Evolutionary conservation across 306 rosid species (phyloP).

Genomic region (Potentilla sterilis): DNA sequence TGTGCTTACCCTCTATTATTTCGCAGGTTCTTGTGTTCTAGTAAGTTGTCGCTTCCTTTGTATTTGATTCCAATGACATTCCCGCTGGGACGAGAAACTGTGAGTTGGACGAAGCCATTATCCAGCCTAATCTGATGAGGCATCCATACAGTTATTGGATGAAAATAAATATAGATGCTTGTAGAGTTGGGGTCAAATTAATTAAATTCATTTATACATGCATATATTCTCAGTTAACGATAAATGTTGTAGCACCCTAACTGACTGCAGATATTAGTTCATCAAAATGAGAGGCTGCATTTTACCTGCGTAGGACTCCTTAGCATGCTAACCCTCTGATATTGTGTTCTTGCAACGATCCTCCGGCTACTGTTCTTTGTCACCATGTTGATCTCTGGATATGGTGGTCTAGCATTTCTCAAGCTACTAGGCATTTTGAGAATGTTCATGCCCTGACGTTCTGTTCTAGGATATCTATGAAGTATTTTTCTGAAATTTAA

Average conservation of each 20-base stretch:
- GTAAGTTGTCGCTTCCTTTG: slow-evolving; percentile 47
- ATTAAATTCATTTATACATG: neutral
- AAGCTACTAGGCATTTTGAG: neutral
- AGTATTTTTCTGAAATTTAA: neutral
- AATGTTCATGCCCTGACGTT: neutral
- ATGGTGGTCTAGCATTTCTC: neutral
- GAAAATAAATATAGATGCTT: neutral
- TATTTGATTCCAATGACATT: slow-evolving; percentile 48
- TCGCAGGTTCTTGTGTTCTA: slow-evolving; percentile 24
- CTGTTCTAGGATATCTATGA: neutral
- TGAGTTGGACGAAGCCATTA: slow-evolving; percentile 57
- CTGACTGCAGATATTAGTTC: neutral
- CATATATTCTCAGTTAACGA: neutral
- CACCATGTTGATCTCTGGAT: neutral
- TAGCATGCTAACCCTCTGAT: neutral
- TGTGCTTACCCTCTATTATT: slow-evolving; percentile 58
- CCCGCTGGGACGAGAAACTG: slow-evolving; percentile 56
- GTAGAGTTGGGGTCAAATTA: neutral
- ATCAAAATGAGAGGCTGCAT: neutral
- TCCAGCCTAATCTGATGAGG: slow-evolving; percentile 44
- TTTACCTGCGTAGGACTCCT: neutral
- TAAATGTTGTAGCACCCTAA: neutral
- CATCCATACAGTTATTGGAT: neutral
- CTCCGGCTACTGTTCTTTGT: neutral
- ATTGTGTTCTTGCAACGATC: neutral